Percentiles rank a stretch among this genome's conserved stretches.
These are phyloP conservation scores for Gastrodia elata DNA, from an alignment of 106 monocot genomes.

Conservation along the genomic window DNA sequence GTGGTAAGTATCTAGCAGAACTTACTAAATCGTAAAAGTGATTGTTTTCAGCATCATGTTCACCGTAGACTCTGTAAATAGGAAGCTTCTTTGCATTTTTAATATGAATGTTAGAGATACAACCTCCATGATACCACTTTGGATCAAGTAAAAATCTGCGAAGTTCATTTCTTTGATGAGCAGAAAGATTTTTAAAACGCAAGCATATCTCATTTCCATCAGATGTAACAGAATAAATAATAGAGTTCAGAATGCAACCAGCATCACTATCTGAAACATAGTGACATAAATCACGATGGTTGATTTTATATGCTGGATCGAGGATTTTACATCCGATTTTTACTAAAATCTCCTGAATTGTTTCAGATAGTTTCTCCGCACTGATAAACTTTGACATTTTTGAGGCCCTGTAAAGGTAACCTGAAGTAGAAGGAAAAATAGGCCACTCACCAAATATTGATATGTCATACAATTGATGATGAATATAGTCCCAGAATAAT, in stretches of 20 bases:
- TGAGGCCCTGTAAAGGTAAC: constrained; percentile 58
- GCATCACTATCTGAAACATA: constrained; percentile 71
- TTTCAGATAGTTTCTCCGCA: constrained; percentile 44
- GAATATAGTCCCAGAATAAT: constrained; percentile 86
- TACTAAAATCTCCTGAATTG: constrained; percentile 40
- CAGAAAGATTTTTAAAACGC: constrained; percentile 38
- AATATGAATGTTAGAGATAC: constrained; percentile 49
- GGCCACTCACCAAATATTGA: constrained; percentile 84
- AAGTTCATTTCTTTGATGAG: constrained; percentile 67
- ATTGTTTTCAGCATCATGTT: constrained; percentile 15
- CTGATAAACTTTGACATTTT: constrained; percentile 63
- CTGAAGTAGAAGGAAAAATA: constrained; percentile 80
- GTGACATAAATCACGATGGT: constrained; percentile 42
- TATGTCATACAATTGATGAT: constrained; percentile 46
- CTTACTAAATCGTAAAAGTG: constrained; percentile 57
- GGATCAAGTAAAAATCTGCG: constrained; percentile 71
- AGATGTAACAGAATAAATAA: constrained; percentile 45
- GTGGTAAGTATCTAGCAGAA: constrained; percentile 61
- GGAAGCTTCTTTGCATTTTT: constrained; percentile 65
- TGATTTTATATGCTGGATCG: constrained; percentile 41
- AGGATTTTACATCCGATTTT: constrained; percentile 87
- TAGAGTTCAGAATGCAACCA: constrained; percentile 59
- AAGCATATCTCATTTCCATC: constrained; percentile 25
- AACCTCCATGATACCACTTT: constrained; percentile 69
- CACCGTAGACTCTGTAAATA: constrained; percentile 56